Evolutionary conservation across 2,329 filamentous ascomycete species (phyloP).

Genomic region (Trichoderma polysporum): DNA sequence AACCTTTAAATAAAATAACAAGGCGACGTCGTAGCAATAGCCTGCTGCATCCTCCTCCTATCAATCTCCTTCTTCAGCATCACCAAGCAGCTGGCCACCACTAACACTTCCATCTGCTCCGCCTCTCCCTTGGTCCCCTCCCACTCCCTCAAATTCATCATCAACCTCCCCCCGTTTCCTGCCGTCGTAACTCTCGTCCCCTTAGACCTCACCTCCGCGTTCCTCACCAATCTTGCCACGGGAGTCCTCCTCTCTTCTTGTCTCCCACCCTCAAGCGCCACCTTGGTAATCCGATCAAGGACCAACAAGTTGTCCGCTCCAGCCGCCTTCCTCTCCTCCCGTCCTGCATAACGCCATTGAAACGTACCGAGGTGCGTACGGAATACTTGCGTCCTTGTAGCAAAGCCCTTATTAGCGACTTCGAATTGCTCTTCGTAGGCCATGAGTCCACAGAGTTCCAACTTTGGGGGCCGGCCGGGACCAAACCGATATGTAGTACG

Average conservation of each 20-base stretch:
- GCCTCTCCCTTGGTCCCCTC: constrained; percentile 34
- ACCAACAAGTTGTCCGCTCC: constrained; percentile 48
- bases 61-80: constrained; percentile 69
- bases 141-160: constrained; percentile 43
- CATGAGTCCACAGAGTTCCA: constrained; percentile 33
- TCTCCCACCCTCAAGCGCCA: constrained; percentile 32
- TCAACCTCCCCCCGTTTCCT: constrained; percentile 52
- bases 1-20: not conserved
- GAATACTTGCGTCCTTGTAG: constrained; percentile 49
- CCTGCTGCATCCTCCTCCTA: constrained; percentile 52
- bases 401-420: constrained; percentile 38
- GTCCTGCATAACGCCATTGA: constrained; percentile 56
- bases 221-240: constrained; percentile 47
- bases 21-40: constrained; percentile 39
- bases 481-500: constrained; percentile 59
- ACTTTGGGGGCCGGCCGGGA: constrained; percentile 49
- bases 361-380: constrained; percentile 50
- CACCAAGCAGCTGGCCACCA: constrained; percentile 55
- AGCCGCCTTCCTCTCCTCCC: constrained; percentile 45
- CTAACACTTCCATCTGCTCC: constrained; percentile 48
- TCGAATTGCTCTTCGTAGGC: constrained; percentile 30
- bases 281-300: constrained; percentile 47
- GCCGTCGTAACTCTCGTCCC: constrained; percentile 41
- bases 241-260: constrained; percentile 32
- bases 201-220: constrained; percentile 38